phyloP scores from a whole-genome alignment of 2,329 filamentous ascomycete genomes.

The Dothidotthia symphoricarpi region DNA sequence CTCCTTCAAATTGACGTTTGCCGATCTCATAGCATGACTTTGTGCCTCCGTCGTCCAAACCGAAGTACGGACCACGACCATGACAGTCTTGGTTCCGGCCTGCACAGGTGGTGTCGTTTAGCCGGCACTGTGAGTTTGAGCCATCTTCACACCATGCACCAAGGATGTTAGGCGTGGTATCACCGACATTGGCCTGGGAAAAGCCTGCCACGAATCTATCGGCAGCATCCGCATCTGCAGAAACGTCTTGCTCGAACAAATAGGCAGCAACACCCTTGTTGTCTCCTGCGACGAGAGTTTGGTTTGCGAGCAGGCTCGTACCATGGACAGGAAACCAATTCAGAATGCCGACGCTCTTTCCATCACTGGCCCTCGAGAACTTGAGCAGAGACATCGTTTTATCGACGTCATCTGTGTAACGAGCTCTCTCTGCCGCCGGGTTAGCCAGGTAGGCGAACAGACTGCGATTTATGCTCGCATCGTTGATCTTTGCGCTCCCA shows the following conservation, averaged over 20 bases:
- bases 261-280: constrained; percentile 93
- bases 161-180: constrained; percentile 83
- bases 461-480: constrained; percentile 87
- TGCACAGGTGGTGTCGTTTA: constrained; percentile 82
- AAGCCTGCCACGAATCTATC: constrained; percentile 83
- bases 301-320: constrained; percentile 87
- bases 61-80: constrained; percentile 69
- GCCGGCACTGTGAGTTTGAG: constrained; percentile 63
- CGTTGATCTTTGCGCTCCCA: constrained; percentile 65
- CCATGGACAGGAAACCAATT: constrained; percentile 94
- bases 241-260: constrained; percentile 72
- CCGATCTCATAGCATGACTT: constrained; percentile 76
- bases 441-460: constrained; percentile 86
- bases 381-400: constrained; percentile 78
- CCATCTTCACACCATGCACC: constrained; percentile 90
- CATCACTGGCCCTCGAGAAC: constrained; percentile 71
- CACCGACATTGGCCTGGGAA: constrained; percentile 86
- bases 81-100: constrained; percentile 70
- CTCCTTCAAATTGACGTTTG: constrained; percentile 65
- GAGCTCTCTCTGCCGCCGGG: constrained; percentile 68
- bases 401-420: constrained; percentile 67
- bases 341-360: constrained; percentile 74
- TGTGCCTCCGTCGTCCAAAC: constrained; percentile 61
- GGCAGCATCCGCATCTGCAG: constrained; percentile 47
- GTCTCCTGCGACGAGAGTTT: constrained; percentile 87